phyloP scores from a whole-genome alignment of 2,329 filamentous ascomycete species.

The Monosporascus sp. region DNA sequence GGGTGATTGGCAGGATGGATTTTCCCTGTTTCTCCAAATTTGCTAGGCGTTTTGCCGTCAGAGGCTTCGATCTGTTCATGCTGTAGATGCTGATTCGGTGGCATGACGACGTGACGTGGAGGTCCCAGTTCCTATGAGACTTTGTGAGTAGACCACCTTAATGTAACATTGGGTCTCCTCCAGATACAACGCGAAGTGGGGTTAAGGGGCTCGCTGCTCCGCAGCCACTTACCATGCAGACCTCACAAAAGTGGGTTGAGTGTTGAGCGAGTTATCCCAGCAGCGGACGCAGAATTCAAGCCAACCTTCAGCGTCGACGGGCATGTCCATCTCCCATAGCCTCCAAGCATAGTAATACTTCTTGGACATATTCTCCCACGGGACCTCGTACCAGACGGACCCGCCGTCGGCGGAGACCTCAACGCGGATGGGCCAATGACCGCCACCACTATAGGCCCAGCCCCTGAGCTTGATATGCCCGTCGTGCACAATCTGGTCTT shows the following conservation, averaged over 20 bases:
- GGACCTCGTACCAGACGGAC: conserved; percentile 59
- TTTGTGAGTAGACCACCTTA: not conserved
- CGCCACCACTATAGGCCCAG: conserved; percentile 55
- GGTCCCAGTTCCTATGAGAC: conserved; percentile 50
- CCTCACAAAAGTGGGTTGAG: conserved; percentile 50
- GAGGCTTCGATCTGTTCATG: conserved; percentile 47
- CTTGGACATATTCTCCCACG: conserved; percentile 51
- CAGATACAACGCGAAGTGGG: conserved; percentile 3
- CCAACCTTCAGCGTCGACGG: conserved; percentile 58
- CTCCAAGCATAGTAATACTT: conserved; percentile 63
- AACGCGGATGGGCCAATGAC: conserved; percentile 56
- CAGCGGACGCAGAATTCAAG: conserved; percentile 52
- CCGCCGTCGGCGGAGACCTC: conserved; percentile 61
- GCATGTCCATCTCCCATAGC: conserved; percentile 57
- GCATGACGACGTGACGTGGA: conserved; percentile 59
- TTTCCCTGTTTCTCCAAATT: conserved; percentile 43
- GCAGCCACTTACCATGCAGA: conserved; percentile 39
- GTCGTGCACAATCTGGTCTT: conserved; percentile 56
- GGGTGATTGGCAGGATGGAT: conserved; percentile 48
- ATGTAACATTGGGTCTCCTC: not conserved
- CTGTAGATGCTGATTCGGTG: conserved; percentile 59
- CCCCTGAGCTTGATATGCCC: conserved; percentile 52
- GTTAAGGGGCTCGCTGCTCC: not conserved
- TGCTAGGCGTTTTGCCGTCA: conserved; percentile 44
- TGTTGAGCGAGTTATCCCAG: conserved; percentile 59